phyloP scores from a whole-genome alignment of 305 asterid species.

The Ajuga reptans region DNA sequence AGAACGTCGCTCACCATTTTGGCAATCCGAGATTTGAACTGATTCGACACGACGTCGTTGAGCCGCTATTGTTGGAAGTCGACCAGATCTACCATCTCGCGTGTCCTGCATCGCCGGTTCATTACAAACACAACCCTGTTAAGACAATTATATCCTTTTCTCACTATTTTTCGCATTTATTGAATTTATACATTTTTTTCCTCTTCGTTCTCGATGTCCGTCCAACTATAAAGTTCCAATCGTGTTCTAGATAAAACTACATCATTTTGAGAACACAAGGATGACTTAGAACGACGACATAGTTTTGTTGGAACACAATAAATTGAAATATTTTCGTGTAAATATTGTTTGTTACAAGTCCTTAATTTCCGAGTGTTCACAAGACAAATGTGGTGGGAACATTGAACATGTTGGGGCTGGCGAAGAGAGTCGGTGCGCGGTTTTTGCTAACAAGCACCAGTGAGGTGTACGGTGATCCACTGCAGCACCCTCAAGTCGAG shows the following conservation, averaged over 20 bases:
- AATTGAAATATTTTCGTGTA: neutral
- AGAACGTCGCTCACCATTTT: constrained; percentile 81
- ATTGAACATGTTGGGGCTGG: constrained; percentile 70
- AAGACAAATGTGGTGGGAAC: constrained; percentile 83
- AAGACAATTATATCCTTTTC: constrained; percentile 87
- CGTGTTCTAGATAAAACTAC: too few relatives aligned
- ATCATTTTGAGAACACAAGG: too few relatives aligned
- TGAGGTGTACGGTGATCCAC: constrained; percentile 72
- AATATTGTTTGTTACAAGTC: constrained; percentile 17
- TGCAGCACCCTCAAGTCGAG: constrained; percentile 73
- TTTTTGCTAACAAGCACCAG: constrained; percentile 80
- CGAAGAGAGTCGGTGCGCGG: constrained; percentile 75
- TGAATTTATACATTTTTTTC: neutral
- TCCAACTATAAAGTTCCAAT: too few relatives aligned
- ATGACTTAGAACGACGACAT: too few relatives aligned
- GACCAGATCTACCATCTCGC: constrained; percentile 99
- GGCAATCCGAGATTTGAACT: constrained; percentile 78
- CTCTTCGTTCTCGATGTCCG: too few relatives aligned
- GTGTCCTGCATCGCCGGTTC: constrained; percentile 97
- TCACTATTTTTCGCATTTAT: neutral
- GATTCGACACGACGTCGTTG: constrained; percentile 95
- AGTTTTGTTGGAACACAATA: too few relatives aligned
- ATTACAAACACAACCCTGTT: constrained; percentile 92
- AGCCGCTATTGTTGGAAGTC: constrained; percentile 76
- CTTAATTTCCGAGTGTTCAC: constrained; percentile 40